phyloP scores from a whole-genome alignment of 305 asterid species.

The Striga hermonthica region DNA sequence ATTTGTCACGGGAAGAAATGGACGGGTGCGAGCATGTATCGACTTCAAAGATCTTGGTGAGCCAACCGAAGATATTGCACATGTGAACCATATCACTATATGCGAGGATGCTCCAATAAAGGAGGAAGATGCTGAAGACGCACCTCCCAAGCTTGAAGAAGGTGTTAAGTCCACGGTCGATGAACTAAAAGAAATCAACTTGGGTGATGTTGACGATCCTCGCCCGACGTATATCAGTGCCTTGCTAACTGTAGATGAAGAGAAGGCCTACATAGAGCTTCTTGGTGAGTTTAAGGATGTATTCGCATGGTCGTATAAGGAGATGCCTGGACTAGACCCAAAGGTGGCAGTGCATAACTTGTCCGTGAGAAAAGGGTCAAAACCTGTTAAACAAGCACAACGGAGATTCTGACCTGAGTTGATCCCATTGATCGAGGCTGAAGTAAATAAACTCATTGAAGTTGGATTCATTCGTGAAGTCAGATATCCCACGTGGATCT shows the following conservation, averaged over 20 bases:
- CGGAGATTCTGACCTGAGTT: too few relatives aligned
- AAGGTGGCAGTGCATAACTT: neutral
- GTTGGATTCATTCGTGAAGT: neutral
- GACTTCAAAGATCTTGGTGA: too few relatives aligned
- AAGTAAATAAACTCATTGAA: too few relatives aligned
- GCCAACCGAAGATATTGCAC: too few relatives aligned
- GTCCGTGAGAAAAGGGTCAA: too few relatives aligned
- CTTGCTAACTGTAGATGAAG: too few relatives aligned
- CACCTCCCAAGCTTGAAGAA: slow-evolving; percentile 4
- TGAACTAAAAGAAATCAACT: neutral
- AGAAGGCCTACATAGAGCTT: too few relatives aligned
- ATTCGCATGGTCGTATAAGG: neutral
- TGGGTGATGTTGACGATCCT: neutral
- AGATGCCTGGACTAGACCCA: slow-evolving; percentile 4
- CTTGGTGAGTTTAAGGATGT: too few relatives aligned
- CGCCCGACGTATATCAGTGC: neutral
- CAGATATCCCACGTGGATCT: neutral
- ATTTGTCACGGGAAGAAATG: too few relatives aligned
- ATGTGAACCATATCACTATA: neutral
- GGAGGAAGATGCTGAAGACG: slow-evolving; percentile 10
- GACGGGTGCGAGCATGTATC: too few relatives aligned
- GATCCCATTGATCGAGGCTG: too few relatives aligned
- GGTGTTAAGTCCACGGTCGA: neutral
- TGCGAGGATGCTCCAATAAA: neutral
- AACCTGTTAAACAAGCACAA: too few relatives aligned